phyloP scores from a whole-genome alignment of 108 stramenopile genomes.

The Hondaea fermentalgiana region DNA sequence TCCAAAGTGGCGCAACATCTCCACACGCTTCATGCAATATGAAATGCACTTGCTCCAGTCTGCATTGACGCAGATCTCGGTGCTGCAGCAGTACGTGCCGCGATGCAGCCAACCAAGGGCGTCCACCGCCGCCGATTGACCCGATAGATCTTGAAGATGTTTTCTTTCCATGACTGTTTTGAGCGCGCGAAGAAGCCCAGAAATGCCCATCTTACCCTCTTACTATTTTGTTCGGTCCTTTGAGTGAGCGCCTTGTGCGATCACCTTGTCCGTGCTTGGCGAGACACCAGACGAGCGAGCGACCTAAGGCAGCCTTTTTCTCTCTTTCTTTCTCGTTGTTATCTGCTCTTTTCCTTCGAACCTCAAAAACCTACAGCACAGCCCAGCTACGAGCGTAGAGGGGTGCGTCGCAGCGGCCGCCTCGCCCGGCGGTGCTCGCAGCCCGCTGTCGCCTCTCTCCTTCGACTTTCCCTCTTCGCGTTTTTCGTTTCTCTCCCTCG shows the following conservation, averaged over 20 bases:
- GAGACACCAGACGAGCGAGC: too few species aligned
- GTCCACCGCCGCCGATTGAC: not conserved
- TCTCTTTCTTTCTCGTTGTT: too few species aligned
- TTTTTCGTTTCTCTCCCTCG: too few species aligned
- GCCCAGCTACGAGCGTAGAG: too few species aligned
- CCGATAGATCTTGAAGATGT: not conserved
- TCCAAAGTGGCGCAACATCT: constrained; percentile 36
- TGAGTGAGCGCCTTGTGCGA: not conserved
- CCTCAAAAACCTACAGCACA: too few species aligned
- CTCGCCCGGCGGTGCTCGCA: too few species aligned
- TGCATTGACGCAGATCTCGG: not conserved
- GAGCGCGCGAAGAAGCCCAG: not conserved
- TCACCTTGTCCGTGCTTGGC: too few species aligned
- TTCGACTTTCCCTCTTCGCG: too few species aligned
- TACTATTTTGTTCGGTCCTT: not conserved
- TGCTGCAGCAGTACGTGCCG: constrained; percentile 34
- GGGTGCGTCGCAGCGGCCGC: too few species aligned
- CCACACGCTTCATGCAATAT: constrained; percentile 48
- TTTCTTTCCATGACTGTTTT: not conserved
- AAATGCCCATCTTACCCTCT: not conserved
- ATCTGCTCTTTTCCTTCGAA: too few species aligned
- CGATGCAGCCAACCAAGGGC: constrained; percentile 28
- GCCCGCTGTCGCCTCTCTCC: too few species aligned
- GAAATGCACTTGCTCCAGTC: constrained; percentile 9
- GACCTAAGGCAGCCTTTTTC: too few species aligned